Evolutionary conservation across 331 rosid genomes (phyloP).

Genomic region (Quercus tomentella): DNA sequence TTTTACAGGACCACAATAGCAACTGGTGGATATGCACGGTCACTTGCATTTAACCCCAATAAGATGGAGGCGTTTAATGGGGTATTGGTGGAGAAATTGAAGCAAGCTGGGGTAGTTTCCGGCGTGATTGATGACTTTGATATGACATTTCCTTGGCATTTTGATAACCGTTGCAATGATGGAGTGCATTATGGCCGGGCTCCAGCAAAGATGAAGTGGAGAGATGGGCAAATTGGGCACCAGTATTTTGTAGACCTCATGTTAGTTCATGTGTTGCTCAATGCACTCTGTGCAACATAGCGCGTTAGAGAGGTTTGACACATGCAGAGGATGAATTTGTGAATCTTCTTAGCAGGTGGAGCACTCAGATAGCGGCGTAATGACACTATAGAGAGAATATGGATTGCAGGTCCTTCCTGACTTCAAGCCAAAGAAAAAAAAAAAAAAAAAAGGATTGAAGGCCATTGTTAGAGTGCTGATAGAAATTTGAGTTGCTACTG

Average conservation of each 20-base stretch:
- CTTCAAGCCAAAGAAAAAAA: background rate
- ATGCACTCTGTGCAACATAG: slow-evolving; percentile 56
- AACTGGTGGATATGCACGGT: slow-evolving; percentile 79
- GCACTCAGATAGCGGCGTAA: background rate
- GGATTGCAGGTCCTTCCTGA: background rate
- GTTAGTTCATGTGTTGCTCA: slow-evolving; percentile 81
- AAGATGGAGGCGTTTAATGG: slow-evolving; percentile 85
- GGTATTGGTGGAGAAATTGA: slow-evolving; percentile 61
- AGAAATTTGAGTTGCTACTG: background rate
- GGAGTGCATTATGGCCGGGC: slow-evolving; percentile 93
- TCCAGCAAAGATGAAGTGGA: slow-evolving; percentile 75
- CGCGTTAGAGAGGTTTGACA: background rate
- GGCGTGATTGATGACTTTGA: slow-evolving; percentile 87
- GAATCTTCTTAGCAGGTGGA: background rate
- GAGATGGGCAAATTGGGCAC: slow-evolving; percentile 86
- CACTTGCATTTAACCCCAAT: slow-evolving; percentile 70
- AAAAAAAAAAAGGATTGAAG: background rate
- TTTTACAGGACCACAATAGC: slow-evolving; percentile 76
- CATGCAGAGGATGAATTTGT: background rate
- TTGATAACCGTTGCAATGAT: slow-evolving; percentile 72
- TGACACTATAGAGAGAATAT: background rate
- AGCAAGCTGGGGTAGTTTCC: slow-evolving; percentile 48
- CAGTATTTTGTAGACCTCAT: slow-evolving; percentile 86
- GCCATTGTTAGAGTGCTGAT: background rate
- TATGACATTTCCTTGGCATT: slow-evolving; percentile 92